These are phyloP conservation scores for Debaryomyces psychrophilus DNA, from an alignment of 1,139 yeast species.

Conservation along the genomic window DNA sequence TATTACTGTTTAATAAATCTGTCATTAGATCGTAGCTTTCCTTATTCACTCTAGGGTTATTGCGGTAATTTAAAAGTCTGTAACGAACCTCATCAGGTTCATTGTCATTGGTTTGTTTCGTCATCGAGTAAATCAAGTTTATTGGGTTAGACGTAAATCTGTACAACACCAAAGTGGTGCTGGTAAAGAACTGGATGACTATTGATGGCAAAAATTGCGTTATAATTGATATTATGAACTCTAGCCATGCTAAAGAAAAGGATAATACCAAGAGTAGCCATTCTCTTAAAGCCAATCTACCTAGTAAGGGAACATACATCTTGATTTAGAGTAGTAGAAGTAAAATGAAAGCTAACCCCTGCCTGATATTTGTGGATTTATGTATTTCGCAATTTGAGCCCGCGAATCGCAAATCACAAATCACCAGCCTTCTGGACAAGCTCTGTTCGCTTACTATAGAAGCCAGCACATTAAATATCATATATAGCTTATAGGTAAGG, in stretches of 20 bases:
- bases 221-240: constrained; percentile 37
- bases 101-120: constrained; percentile 11
- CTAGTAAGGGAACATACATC: constrained; percentile 45
- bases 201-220: constrained; percentile 38
- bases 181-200: constrained; percentile 35
- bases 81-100: background rate
- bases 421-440: background rate
- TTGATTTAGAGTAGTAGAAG: background rate
- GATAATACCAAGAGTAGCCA: constrained; percentile 43
- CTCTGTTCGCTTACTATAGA: background rate
- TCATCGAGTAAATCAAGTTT: constrained; percentile 23
- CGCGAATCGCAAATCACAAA: constrained; percentile 1
- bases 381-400: background rate
- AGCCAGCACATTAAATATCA: background rate
- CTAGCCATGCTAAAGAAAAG: constrained; percentile 45
- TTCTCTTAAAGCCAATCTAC: constrained; percentile 36
- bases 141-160: constrained; percentile 34
- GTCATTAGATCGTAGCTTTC: constrained; percentile 34
- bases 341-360: background rate
- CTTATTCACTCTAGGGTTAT: constrained; percentile 18
- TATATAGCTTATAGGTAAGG: background rate
- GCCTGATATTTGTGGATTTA: constrained; percentile 1
- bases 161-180: constrained; percentile 32
- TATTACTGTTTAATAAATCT: constrained; percentile 34
- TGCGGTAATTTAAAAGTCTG: constrained; percentile 9